These are phyloP conservation scores for Litchi chinensis DNA, from an alignment of 345 rosid species.

Conservation along the genomic window DNA sequence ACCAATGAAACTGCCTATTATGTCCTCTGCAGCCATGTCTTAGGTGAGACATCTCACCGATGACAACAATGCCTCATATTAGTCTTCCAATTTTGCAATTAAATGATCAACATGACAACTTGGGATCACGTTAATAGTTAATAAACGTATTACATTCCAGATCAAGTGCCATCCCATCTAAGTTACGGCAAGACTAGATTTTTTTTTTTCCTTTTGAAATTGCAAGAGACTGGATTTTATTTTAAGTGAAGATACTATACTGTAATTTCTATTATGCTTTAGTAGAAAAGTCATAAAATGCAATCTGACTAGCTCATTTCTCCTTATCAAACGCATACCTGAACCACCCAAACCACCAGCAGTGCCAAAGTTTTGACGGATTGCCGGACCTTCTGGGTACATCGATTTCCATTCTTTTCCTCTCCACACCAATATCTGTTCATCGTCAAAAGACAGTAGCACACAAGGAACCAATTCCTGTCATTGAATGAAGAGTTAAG, in stretches of 20 bases:
- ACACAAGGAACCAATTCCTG: constrained; percentile 94
- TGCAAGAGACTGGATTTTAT: background rate
- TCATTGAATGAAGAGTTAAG: constrained; percentile 10
- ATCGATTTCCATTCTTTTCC: constrained; percentile 80
- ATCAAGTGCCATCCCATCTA: constrained; percentile 13
- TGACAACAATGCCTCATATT: constrained; percentile 5
- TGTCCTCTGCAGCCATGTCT: background rate
- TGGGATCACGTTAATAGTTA: background rate
- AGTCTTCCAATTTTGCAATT: constrained; percentile 13
- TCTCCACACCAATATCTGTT: constrained; percentile 92
- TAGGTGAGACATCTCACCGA: background rate
- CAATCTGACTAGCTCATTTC: background rate
- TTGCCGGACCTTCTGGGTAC: constrained; percentile 47
- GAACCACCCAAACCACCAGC: constrained; percentile 31
- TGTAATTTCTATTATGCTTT: background rate
- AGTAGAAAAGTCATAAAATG: background rate
- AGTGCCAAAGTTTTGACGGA: constrained; percentile 31
- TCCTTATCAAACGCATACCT: constrained; percentile 39
- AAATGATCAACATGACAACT: background rate
- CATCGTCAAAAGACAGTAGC: constrained; percentile 85
- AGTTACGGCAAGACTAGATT: background rate
- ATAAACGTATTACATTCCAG: background rate
- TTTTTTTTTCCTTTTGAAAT: too few relatives aligned
- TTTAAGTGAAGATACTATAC: background rate
- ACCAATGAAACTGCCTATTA: background rate